Base-by-base conservation (phyloP, 441 rosid genomes). In the Adansonia rubrostipa region DNA sequence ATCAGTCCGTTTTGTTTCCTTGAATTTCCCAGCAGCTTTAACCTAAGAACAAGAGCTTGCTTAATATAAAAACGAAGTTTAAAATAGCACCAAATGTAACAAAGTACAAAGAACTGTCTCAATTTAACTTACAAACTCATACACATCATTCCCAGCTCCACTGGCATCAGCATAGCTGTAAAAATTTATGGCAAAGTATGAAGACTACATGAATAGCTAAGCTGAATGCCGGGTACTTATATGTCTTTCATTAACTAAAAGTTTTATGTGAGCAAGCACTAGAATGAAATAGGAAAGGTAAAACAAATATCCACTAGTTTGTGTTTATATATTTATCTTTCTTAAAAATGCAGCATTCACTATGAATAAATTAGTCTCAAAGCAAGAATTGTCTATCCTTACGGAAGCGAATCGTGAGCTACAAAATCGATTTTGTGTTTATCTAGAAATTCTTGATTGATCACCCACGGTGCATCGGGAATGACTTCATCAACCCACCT, bases 401-500 rank as follows among this genome's bases (percentile, higher is more conserved):
- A 92, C 95, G 97, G 97, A 77, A 92, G 97, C 11, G 97, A 83
- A 61, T 92, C 97, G 44, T 92, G 97, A 44, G 95, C 97, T 61
- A 92, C 97, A 48, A 76, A 91, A 71, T 88, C 95, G 57, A 92
- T 92, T 5, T 79, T 69, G 80, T 92, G 92, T 80, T 88, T 86
- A 84, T 92, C 95, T 50, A 91, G 91, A 80, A 92, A 92, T 76
- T 91, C 95, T 64, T 84, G 86, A 20, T 86, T 80, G 45, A 89
- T 76, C 73, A 92, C 97, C 95, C 97, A 92, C 0, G 97, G 97
- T 4, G 97, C 94, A 89, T 91, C 88, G 15, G 95, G 89, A 61
- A 92, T 88, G 63, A 92, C 97, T 90, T 92, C 93, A 75, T 89
- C 95, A 51, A 92, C 95, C 95, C 97, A 91, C 79, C 95, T 91